A percentile compares a stretch with the other conserved stretches of the same genome.
Evolutionary conservation across 192 early-diverging fungal species (phyloP).

Genomic region (Gryganskiella cystojenkinii): DNA sequence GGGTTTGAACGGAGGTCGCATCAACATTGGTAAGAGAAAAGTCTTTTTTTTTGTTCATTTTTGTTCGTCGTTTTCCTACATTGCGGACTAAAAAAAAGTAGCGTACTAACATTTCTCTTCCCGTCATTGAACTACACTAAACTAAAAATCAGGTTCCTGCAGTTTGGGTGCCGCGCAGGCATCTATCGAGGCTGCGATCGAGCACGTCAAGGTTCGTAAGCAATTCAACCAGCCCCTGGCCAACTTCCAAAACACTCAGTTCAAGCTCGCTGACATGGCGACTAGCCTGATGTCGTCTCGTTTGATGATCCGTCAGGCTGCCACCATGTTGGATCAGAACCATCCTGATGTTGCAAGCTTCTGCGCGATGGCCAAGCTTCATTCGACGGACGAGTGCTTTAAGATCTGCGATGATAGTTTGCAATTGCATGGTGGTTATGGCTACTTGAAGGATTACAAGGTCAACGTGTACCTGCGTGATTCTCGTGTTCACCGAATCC

Average conservation of each 20-base stretch:
- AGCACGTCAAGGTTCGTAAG: slow-evolving; percentile 62
- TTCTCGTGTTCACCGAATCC: slow-evolving; percentile 66
- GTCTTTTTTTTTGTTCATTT: too few species aligned
- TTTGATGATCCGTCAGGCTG: slow-evolving; percentile 59
- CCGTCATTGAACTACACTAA: too few species aligned
- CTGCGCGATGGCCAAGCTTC: slow-evolving; percentile 69
- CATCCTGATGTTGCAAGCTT: slow-evolving; percentile 52
- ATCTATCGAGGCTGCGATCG: slow-evolving; percentile 53
- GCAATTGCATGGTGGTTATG: slow-evolving; percentile 69
- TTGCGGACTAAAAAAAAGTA: too few species aligned
- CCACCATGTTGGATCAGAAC: slow-evolving; percentile 58
- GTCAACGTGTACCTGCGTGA: slow-evolving; percentile 69
- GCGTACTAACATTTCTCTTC: too few species aligned
- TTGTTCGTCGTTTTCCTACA: too few species aligned
- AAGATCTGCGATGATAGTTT: slow-evolving; percentile 62
- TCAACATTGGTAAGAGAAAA: slow-evolving; percentile 65
- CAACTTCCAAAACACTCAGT: slow-evolving; percentile 63
- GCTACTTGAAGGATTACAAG: slow-evolving; percentile 70
- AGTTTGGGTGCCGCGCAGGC: slow-evolving; percentile 68
- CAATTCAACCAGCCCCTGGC: slow-evolving; percentile 62
- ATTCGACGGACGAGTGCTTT: slow-evolving; percentile 66
- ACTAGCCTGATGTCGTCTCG: slow-evolving; percentile 57
- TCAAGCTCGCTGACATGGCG: slow-evolving; percentile 70
- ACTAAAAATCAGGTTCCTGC: slow-evolving; percentile 53
- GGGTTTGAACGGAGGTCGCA: slow-evolving; percentile 67